Conservation (phyloP, 257 asterid species). For the Nicotiana tabacum region DNA sequence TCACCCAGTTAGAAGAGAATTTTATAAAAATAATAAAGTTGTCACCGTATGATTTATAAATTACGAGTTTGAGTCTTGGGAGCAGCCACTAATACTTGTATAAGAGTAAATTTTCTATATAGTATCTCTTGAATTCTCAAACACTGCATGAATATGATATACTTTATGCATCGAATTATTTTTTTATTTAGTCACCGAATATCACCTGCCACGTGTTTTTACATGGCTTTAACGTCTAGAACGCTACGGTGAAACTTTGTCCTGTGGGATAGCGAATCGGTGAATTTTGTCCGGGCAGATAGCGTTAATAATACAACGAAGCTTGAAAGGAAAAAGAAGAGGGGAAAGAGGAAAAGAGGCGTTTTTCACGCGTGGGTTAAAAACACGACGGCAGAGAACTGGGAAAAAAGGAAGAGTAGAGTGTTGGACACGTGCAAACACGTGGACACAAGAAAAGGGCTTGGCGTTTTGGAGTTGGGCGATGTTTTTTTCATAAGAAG, state of each 20-base stretch:
- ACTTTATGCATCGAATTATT: too few species aligned
- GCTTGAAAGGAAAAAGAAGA: too few species aligned
- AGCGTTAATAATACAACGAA: neutral
- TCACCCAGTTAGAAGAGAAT: too few species aligned
- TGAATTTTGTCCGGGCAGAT: neutral
- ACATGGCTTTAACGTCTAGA: slow-evolving; percentile 12
- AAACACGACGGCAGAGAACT: slow-evolving; percentile 22
- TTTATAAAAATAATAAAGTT: too few species aligned
- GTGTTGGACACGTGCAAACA: slow-evolving; percentile 32
- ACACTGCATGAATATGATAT: too few species aligned
- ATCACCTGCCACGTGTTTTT: slow-evolving; percentile 5
- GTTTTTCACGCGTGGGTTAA: slow-evolving; percentile 12
- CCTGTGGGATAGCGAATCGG: neutral
- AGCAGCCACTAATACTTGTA: too few species aligned
- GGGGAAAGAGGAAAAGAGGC: neutral
- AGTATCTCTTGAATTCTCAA: too few species aligned
- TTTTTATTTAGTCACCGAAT: too few species aligned
- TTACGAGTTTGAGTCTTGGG: too few species aligned
- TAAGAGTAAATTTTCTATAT: too few species aligned
- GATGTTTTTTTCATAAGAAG: slow-evolving; percentile 20
- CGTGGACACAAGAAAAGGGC: slow-evolving; percentile 24
- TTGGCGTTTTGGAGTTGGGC: slow-evolving; percentile 28
- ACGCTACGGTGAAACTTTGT: neutral
- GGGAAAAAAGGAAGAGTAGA: neutral
- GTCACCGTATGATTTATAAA: too few species aligned